Percentiles rank a stretch among this genome's conserved stretches.
Evolutionary conservation across 2,329 filamentous ascomycete genomes (phyloP).

Genomic region (Hypoxylon sp.): DNA sequence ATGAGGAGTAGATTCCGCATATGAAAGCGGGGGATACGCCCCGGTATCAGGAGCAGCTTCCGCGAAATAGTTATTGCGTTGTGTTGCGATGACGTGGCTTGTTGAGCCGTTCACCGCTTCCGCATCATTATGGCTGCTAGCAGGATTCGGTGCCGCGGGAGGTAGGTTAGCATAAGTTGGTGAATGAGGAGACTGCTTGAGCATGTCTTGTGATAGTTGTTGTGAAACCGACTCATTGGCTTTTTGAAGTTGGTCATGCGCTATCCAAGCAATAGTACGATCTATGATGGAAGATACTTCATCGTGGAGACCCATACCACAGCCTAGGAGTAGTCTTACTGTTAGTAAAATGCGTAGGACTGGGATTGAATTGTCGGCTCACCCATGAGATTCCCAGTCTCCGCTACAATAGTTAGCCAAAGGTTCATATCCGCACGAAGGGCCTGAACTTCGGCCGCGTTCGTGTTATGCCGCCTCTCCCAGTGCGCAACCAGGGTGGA

Average conservation of each 20-base stretch:
- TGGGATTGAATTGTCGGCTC: slow-evolving; percentile 52
- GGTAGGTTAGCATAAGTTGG: slow-evolving; percentile 50
- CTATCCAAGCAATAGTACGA: slow-evolving; percentile 67
- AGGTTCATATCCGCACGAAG: slow-evolving; percentile 77
- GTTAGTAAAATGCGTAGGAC: slow-evolving; percentile 32
- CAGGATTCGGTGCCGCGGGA: slow-evolving; percentile 41
- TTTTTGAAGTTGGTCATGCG: slow-evolving; percentile 63
- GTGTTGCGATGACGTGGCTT: slow-evolving; percentile 45
- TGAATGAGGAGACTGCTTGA: slow-evolving; percentile 53
- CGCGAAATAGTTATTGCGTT: slow-evolving; percentile 50
- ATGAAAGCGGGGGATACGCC: slow-evolving; percentile 50
- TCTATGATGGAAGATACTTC: slow-evolving; percentile 66
- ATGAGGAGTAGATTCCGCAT: slow-evolving; percentile 47
- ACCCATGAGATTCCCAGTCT: slow-evolving; percentile 78
- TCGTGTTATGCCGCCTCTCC: slow-evolving; percentile 74
- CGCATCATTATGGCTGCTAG: slow-evolving; percentile 40
- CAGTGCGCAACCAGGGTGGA: slow-evolving; percentile 79
- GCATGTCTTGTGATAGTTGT: slow-evolving; percentile 49
- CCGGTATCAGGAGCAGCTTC: slow-evolving; percentile 48
- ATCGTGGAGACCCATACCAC: slow-evolving; percentile 60
- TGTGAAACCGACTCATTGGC: slow-evolving; percentile 44
- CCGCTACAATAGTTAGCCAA: slow-evolving; percentile 78
- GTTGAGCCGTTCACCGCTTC: slow-evolving; percentile 47
- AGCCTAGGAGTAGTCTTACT: slow-evolving; percentile 54
- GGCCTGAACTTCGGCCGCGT: slow-evolving; percentile 69